Percentiles rank a stretch among this genome's conserved stretches.
phyloP scores from a whole-genome alignment of 2,329 filamentous ascomycete species.

The Fonsecaea multimorphosa region DNA sequence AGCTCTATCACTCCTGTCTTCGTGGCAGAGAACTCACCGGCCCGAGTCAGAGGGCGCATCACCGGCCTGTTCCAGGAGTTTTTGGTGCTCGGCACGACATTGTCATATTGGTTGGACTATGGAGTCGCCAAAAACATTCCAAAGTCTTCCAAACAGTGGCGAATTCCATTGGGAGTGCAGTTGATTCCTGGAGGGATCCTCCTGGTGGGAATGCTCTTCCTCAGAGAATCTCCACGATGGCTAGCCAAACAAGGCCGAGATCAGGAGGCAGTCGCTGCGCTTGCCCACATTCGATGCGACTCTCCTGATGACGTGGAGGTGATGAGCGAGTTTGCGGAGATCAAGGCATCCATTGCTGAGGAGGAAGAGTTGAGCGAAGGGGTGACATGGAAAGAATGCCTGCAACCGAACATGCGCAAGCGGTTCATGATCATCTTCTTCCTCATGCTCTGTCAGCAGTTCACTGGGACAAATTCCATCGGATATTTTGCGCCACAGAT shows the following conservation, averaged over 20 bases:
- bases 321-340: not conserved
- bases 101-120: not conserved
- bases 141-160: not conserved
- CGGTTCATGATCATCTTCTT: not conserved
- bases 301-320: not conserved
- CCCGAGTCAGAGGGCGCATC: not conserved
- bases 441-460: not conserved
- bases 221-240: not conserved
- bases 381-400: not conserved
- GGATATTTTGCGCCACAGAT: not conserved
- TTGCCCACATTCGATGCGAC: not conserved
- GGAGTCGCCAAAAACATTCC: not conserved
- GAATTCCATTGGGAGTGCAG: not conserved
- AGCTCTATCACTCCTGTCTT: not conserved
- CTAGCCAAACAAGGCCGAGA: not conserved
- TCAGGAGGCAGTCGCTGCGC: not conserved
- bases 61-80: not conserved
- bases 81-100: not conserved
- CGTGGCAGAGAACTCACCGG: not conserved
- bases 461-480: not conserved
- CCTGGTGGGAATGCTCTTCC: not conserved
- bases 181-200: not conserved
- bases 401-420: not conserved
- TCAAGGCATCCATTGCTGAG: not conserved
- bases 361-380: not conserved